A percentile compares a stretch with the other conserved stretches of the same genome.
phyloP scores from a whole-genome alignment of 176 grass and related monocot genomes.

The Hordeum vulgare region DNA sequence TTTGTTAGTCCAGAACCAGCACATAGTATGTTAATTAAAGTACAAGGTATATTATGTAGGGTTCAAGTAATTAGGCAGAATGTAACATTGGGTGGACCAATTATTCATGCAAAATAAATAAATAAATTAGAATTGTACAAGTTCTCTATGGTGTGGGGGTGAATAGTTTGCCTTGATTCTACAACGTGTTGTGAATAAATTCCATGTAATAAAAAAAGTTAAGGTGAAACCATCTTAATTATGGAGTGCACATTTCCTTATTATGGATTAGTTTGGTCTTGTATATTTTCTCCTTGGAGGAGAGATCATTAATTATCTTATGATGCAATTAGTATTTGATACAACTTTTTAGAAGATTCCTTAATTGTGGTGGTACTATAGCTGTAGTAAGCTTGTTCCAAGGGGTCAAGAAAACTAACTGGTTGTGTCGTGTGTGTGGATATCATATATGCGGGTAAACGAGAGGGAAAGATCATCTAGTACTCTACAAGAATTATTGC shows the following conservation, averaged over 20 bases:
- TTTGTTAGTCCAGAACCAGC: neutral
- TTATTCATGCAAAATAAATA: neutral
- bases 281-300: neutral
- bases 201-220: neutral
- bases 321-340: neutral
- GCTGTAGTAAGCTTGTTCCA: neutral
- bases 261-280: neutral
- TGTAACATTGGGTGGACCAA: neutral
- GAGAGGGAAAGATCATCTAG: conserved; percentile 6
- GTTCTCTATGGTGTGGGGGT: neutral
- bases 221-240: neutral
- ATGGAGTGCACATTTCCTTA: neutral
- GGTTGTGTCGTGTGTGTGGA: neutral
- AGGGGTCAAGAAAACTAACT: neutral
- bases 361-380: neutral
- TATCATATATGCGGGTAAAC: neutral
- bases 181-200: conserved; percentile 3
- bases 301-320: neutral
- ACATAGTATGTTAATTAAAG: neutral
- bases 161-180: conserved; percentile 5
- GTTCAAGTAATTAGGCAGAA: neutral
- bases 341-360: neutral
- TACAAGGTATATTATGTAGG: neutral
- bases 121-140: neutral
- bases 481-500: conserved; percentile 20